Evolutionary conservation across 2,329 filamentous ascomycete genomes (phyloP), one percentile per base, ranked within the genome.

Genomic region (Sporothrix phasma): DNA sequence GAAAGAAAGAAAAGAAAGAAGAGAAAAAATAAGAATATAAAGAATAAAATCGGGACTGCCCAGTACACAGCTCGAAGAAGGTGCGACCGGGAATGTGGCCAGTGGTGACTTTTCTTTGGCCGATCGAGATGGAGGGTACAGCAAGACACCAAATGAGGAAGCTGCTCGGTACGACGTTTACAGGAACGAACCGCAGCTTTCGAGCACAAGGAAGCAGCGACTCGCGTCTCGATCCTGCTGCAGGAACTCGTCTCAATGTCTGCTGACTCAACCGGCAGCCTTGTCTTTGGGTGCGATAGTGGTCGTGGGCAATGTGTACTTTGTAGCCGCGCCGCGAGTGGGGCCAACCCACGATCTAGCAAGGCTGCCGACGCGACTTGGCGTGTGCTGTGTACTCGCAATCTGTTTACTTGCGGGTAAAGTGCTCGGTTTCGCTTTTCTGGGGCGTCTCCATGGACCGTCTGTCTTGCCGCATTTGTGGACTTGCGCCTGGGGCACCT

Each of bases 201-300:
- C 26, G 8, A 7, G 26, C 31, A 29, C 1, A 51, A 19, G 47
- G 26, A 19, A 34, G 26, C 15, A 31, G 19, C 31, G 31, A 56
- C 47, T 34, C 24, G 39, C 39, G 19, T n/a, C n/a, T n/a, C n/a
- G n/a, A n/a, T n/a, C n/a, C n/a, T n/a, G n/a, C n/a, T n/a, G n/a
- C n/a, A n/a, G n/a, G n/a, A n/a, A n/a, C n/a, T n/a, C n/a, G n/a
- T n/a, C n/a, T n/a, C n/a, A n/a, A n/a, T n/a, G n/a, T n/a, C n/a
- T n/a, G n/a, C n/a, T 65, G 64, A 63, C 43, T 65, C 54, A 65
- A 37, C 31, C 51, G 51, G 64, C 53, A 47, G 60, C 60, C 61
- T 63, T 46, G 54, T 61, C 37, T 49, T 53, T 24, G 51, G 31
- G 24, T 39, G n/a, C n/a, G n/a, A 10, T 5, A 13, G n/a, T 24